Percentiles rank a stretch among this genome's conserved stretches.
phyloP scores from a whole-genome alignment of 1,139 yeast genomes.

The Blastobotrys persicus region DNA sequence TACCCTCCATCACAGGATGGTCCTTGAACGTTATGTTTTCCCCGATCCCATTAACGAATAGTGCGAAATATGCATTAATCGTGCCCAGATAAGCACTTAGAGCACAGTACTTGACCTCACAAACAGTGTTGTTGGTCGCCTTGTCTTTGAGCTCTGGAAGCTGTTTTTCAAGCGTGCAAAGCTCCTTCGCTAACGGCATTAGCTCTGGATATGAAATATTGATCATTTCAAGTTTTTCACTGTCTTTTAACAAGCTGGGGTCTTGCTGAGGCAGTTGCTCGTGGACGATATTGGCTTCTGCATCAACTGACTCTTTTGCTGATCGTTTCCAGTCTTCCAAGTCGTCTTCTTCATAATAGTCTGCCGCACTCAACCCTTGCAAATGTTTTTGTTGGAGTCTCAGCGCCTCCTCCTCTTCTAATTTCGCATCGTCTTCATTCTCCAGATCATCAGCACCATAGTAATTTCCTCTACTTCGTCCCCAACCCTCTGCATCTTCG shows the following conservation, averaged over 20 bases:
- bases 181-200: slow-evolving; percentile 69
- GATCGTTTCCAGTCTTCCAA: slow-evolving; percentile 49
- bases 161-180: slow-evolving; percentile 46
- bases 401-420: slow-evolving; percentile 84
- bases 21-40: slow-evolving; percentile 68
- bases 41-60: slow-evolving; percentile 57
- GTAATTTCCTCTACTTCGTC: slow-evolving; percentile 66
- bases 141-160: slow-evolving; percentile 40
- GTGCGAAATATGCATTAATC: slow-evolving; percentile 69
- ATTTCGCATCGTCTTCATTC: slow-evolving; percentile 73
- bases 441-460: slow-evolving; percentile 79
- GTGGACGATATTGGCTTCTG: slow-evolving; percentile 30
- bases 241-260: slow-evolving; percentile 41
- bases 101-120: slow-evolving; percentile 59
- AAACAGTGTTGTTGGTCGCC: slow-evolving; percentile 28
- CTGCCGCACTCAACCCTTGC: slow-evolving; percentile 75
- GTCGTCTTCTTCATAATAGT: slow-evolving; percentile 79
- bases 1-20: slow-evolving; percentile 83
- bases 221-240: slow-evolving; percentile 32
- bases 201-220: slow-evolving; percentile 67
- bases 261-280: slow-evolving; percentile 38
- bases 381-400: slow-evolving; percentile 84
- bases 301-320: slow-evolving; percentile 35
- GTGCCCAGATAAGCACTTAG: slow-evolving; percentile 75
- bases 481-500: slow-evolving; percentile 72